Evolutionary conservation across 2,329 filamentous ascomycete species (phyloP), one percentile per base, ranked within the genome.

Genomic region (Hysterium pulicare): DNA sequence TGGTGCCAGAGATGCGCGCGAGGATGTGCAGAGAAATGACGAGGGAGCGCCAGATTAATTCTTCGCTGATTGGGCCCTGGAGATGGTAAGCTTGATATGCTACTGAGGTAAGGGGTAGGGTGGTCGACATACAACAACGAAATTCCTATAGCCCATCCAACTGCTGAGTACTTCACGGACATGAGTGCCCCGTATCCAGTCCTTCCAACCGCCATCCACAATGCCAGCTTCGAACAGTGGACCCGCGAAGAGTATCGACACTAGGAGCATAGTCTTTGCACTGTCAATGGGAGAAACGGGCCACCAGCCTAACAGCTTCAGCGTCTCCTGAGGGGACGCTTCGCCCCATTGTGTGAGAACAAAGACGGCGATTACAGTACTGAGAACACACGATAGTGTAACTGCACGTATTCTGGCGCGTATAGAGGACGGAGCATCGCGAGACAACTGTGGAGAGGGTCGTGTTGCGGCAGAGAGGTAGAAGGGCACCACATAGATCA

Each of bases 361-460:
- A 58, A 80, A 71, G 52, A 86, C 74, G 3, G 89, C 90, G 44
- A 78, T 66, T 38, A 81, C 47, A 26, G 82, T 83, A 68, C 86
- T 87, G 43, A 82, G 58, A 40, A 83, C 61, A 61, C 87, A 93
- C 33, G 88, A 90, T 44, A 86, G 64, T 17, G 82, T 84, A 54
- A 95, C 91, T 40, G 84, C 86, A 42, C 84, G 79, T 56, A 95
- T 85, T 54, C 93, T 84, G 44, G 88, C 87, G 54, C 84, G 84
- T 70, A 98, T 97, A 38, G 94, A 89, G 9, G 86, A 84, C 8
- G 90, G 89, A 21, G 88, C 85, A 78, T 97, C 90, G 61, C 93
- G 83, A 47, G 87, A 87, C 21, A 94, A 78, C 41, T 77, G 81
- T 20, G 81, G 78, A 6, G 88, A 93, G 5, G 90, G 90, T 40